Conservation (phyloP, 768 basidiomycete species). For the Mycena belliarum region DNA sequence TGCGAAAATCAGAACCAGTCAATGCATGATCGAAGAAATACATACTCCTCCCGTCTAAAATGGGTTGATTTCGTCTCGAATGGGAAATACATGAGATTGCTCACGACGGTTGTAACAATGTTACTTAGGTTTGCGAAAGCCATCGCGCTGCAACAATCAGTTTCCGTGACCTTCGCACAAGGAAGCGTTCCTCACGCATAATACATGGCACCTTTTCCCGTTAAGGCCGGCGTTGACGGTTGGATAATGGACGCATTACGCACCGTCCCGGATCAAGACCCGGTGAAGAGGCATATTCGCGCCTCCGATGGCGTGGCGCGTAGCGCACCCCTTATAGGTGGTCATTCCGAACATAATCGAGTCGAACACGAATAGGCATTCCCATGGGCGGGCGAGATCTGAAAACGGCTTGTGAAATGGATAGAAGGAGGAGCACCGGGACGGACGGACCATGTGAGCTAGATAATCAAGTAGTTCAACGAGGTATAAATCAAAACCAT, state of each 20-base stretch:
- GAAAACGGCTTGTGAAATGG: no score
- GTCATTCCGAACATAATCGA: constrained; percentile 26
- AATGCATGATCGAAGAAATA: not conserved
- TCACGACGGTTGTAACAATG: not conserved
- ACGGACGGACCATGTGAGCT: constrained; percentile 3
- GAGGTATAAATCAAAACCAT: not conserved
- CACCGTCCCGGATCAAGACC: constrained; percentile 10
- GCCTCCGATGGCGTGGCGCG: not conserved
- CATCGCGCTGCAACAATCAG: not conserved
- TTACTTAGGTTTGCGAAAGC: constrained; percentile 3
- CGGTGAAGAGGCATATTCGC: constrained; percentile 4
- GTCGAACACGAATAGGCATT: constrained; percentile 33
- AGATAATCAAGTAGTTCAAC: no score
- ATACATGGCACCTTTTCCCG: constrained; percentile 9
- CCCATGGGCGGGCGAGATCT: constrained; percentile 28
- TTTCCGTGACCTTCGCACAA: not conserved
- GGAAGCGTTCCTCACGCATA: not conserved
- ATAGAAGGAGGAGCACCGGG: no score
- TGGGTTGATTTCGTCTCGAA: not conserved
- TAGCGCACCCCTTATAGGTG: not conserved
- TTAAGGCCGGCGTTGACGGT: not conserved
- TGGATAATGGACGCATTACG: not conserved
- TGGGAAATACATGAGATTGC: not conserved
- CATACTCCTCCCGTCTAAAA: constrained; percentile 5
- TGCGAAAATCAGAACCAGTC: not conserved